A percentile compares a stretch with the other conserved stretches of the same genome.
Evolutionary conservation across 2,329 filamentous ascomycete genomes (phyloP).

Genomic region (Aspergillus ruber): DNA sequence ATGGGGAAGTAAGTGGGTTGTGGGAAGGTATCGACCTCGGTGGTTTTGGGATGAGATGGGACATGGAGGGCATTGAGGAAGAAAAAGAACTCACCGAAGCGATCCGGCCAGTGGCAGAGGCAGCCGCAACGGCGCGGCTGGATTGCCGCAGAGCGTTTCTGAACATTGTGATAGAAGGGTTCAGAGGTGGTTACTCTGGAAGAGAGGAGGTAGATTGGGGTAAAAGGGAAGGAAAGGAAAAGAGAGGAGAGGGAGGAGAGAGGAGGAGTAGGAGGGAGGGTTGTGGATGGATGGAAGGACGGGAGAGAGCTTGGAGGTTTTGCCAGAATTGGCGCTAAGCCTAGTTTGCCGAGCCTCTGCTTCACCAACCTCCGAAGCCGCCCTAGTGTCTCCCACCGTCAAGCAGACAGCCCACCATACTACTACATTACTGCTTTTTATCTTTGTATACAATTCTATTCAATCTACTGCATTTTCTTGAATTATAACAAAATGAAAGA

Average conservation of each 20-base stretch:
- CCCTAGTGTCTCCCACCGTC: conserved; percentile 18
- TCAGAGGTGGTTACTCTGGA: conserved; percentile 37
- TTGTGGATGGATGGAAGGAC: conserved; percentile 39
- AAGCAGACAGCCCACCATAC: too few relatives aligned
- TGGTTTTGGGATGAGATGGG: conserved; percentile 26
- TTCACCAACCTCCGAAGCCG: conserved; percentile 30
- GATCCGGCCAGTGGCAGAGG: conserved; percentile 87
- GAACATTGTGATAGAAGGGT: conserved; percentile 67
- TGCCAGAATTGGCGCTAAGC: conserved; percentile 36
- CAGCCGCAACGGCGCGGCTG: conserved; percentile 86
- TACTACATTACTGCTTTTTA: too few relatives aligned
- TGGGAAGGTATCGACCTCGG: conserved; percentile 10
- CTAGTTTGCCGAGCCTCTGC: conserved; percentile 30
- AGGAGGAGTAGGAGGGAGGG: conserved; percentile 28
- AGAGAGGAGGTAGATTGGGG: conserved; percentile 36
- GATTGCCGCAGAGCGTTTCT: conserved; percentile 97
- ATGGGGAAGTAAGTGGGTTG: not conserved
- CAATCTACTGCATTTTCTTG: not conserved
- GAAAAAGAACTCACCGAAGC: conserved; percentile 70
- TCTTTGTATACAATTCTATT: too few relatives aligned
- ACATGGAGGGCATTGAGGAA: conserved; percentile 33
- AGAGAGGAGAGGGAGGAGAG: conserved; percentile 13
- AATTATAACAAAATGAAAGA: not conserved
- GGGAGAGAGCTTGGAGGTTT: conserved; percentile 34
- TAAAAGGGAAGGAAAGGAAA: conserved; percentile 16